These are phyloP conservation scores for Aspergillus ostianus DNA, from an alignment of 495 filamentous ascomycete species.

Conservation along the genomic window DNA sequence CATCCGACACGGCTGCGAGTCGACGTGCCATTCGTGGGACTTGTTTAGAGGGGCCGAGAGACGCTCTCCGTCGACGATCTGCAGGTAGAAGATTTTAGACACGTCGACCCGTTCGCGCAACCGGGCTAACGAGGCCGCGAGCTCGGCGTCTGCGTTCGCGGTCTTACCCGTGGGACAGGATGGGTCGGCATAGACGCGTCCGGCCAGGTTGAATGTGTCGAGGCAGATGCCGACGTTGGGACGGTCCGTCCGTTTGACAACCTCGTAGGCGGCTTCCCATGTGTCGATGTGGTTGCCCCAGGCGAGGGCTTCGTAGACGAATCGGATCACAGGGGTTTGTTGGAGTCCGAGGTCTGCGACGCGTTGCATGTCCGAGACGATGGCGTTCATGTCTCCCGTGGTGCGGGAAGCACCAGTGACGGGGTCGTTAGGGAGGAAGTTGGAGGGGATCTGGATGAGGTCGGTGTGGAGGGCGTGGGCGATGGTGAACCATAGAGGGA, in stretches of 20 bases:
- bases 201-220: constrained; percentile 80
- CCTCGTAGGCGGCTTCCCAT: constrained; percentile 71
- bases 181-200: constrained; percentile 71
- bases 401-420: constrained; percentile 33
- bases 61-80: constrained; percentile 74
- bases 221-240: constrained; percentile 77
- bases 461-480: constrained; percentile 63
- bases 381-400: constrained; percentile 54
- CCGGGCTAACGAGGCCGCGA: constrained; percentile 55
- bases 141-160: constrained; percentile 55
- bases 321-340: constrained; percentile 57
- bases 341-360: constrained; percentile 62
- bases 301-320: constrained; percentile 74
- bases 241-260: constrained; percentile 63
- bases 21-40: constrained; percentile 62
- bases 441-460: constrained; percentile 72
- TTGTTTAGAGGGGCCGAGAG: constrained; percentile 56
- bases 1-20: constrained; percentile 67
- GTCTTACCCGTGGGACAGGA: constrained; percentile 51
- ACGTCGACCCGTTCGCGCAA: constrained; percentile 59
- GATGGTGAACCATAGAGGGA: constrained; percentile 67
- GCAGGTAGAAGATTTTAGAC: constrained; percentile 74
- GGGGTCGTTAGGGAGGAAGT: constrained; percentile 59
- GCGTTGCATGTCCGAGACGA: constrained; percentile 62
- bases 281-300: constrained; percentile 72